Evolutionary conservation across 805 yeast species (phyloP), one percentile per base, ranked within the genome.

Genomic region (Myxozyma vanderwaltii): DNA sequence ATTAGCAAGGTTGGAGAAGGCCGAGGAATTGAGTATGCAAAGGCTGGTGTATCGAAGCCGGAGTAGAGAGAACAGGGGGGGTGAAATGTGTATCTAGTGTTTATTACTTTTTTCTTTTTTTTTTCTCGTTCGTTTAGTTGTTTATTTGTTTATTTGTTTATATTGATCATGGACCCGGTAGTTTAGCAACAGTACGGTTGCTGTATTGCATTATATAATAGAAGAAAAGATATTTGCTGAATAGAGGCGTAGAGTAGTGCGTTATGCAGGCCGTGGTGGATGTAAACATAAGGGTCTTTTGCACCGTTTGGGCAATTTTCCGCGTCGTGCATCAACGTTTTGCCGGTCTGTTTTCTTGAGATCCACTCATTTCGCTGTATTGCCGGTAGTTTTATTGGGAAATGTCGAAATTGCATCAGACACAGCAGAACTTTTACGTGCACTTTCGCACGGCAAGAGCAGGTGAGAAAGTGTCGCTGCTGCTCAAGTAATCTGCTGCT

Each of bases 1-100:
- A 81, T 86, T 27, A 86, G 82, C 62, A 85, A 84, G 69, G 78
- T 89, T 66, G 96, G 96, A 64, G 77, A 75, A 47, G 69, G 69
- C 6, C 64, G 69, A 21, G 69, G 69, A 8, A 50, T 66, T 41
- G 47, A 46, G 40, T 48, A 53, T 21, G 52, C 66, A 3, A 36
- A 52, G 49, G 54, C 55, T 23, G 47, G 54, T 27, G 57, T 43
- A 23, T 17, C 45, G 33, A 46, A 46, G 44, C 36, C 43, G 54
- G 24, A 40, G 44, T 27, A 51, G 40, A 3, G 23, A n/a, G n/a
- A n/a, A n/a, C n/a, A n/a, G n/a, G n/a, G n/a, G n/a, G n/a, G n/a
- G n/a, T n/a, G n/a, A n/a, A n/a, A n/a, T n/a, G n/a, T 24, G n/a
- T 17, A 12, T 17, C 12, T 48, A 10, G 31, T 35, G 27, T 5